Evolutionary conservation across 2,329 filamentous ascomycete genomes (phyloP), one percentile per base, ranked within the genome.

Genomic region (Aspergillus ruber): DNA sequence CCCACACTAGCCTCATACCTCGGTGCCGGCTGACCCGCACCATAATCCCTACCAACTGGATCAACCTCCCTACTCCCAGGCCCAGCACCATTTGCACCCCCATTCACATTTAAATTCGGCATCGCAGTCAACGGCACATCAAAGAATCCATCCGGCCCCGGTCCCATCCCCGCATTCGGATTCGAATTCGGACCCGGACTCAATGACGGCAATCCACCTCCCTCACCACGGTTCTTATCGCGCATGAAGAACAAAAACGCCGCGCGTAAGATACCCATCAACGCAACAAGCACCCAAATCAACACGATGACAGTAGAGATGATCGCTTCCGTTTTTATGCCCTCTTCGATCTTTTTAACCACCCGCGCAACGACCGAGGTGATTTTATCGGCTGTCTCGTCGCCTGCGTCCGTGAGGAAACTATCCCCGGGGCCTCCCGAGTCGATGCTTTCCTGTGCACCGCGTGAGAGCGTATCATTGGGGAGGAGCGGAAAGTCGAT

Each of bases 381-480:
- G 57, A 97, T 86, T 61, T 90, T 86, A 69, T 96, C 88, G 35
- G 83, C 83, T 6, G 90, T 84, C 48, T 83, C 79, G 53, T 79
- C 80, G 25, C 83, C 83, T 0, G 90, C 84, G 50, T 85, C 81
- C n/a, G 88, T 78, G 42, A 97, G 81, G 66, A 97, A 93, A 45
- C 84, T 76, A 45, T 79, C 74, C 8, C 61, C 58, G 9, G 74
- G 74, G 55, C 86, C 80, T 33, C 78, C 65, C 46, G 70, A 68
- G 49, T 72, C 67, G 42, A 80, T 66, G 57, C 76, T 76, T 21
- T 73, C 75, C 27, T 81, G 73, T 47, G 90, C 87, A 38, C 90
- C 90, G 45, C 84, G 73, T 49, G 88, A 91, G 71, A 97, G 95
- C 1, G 86, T 87, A 64, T 95, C 79, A 58, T 88, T 85, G 21